Base-by-base conservation (phyloP, 148 eudicot species). In the Suaeda aralocaspica region DNA sequence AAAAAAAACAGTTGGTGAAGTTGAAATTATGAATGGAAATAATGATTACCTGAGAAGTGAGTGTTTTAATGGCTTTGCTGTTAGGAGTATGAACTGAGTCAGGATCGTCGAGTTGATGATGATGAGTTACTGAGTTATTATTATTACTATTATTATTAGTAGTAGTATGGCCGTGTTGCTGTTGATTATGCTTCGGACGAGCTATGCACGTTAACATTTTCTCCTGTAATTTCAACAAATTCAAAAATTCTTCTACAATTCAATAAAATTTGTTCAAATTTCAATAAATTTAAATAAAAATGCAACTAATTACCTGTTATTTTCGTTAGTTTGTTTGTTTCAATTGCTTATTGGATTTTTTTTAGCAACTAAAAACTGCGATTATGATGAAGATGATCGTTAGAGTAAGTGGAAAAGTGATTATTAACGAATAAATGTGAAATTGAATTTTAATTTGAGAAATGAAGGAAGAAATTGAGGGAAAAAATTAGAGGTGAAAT, bases 171-270 rank as follows among this genome's bases (percentile, higher is more conserved):
- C 77, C 73, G 7, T 72, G 69, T n/a, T 77, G 64, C 31, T 49
- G 53, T 15, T 46, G 50, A 4, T n/a, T n/a, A 36, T 88, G 94
- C 82, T 92, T 92, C 50, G 86, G 76, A 29, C 96, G 86, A 71
- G 96, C 90, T 67, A 90, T 83, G 80, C 98, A 92, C 45, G 98
- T 92, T 74, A 92, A 76, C 96, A 92, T 92, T 66, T 76, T 18
- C 61, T 68, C 49, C 6, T 24, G 16, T 46, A 58, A 58, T 6
- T 16, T 11, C 10, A 39, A 11, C 7, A 5, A 18, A 41, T 7
- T 21, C 19, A 64, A 5, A 13, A 64, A 26, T 62, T 49, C 11
- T n/a, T n/a, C n/a, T n/a, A n/a, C n/a, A n/a, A n/a, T n/a, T n/a
- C n/a, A n/a, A n/a, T n/a, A n/a, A n/a, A n/a, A n/a, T n/a, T n/a